Evolutionary conservation across 768 basidiomycete species (phyloP), one percentile per base, ranked within the genome.

Genomic region (Termitomyces sp.): DNA sequence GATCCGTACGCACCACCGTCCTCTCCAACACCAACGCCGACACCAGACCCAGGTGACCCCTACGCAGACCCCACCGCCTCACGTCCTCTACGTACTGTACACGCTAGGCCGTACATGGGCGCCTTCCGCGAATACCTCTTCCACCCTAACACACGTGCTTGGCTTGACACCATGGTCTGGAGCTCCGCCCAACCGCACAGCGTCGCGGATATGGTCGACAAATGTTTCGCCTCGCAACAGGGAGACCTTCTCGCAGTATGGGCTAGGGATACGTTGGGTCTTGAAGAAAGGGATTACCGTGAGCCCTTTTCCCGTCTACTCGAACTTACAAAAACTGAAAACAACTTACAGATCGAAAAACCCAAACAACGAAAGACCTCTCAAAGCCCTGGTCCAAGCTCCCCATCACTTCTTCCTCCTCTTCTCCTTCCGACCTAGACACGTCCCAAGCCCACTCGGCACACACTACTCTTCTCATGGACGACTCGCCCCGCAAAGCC

Each of bases 131-230:
- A 77, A 3, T 93, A 88, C 65, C 70, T 92, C 2, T 85, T 91
- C 62, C 82, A 85, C 49, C 72, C 79, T 0, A 62, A 74, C 18
- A 90, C 86, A n/a, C 74, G 71, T 34, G 64, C 65, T 14, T 91
- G 89, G 88, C 77, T 93, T 20, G 89, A 92, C 57, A 85, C 88
- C 4, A 93, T 93, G 88, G 82, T 95, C 4, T 95, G 92, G 92
- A 90, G 88, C 66, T 90, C 88, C 2, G 92, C 92, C 4, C 89
- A 92, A 66, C 89, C 91, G 2, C 86, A 86, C 50, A 91, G 83
- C 66, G 91, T 92, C 9, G 69, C 73, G 0, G 85, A 87, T 63
- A 93, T 94, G 92, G 87, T 89, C 0, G 68, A 80, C 22, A 76
- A 74, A 36, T 78, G 80, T 34, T 91, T 93, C 67, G 82, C 77